These are phyloP conservation scores for Dentipellis fragilis DNA, from an alignment of 768 basidiomycete genomes.

Conservation along the genomic window DNA sequence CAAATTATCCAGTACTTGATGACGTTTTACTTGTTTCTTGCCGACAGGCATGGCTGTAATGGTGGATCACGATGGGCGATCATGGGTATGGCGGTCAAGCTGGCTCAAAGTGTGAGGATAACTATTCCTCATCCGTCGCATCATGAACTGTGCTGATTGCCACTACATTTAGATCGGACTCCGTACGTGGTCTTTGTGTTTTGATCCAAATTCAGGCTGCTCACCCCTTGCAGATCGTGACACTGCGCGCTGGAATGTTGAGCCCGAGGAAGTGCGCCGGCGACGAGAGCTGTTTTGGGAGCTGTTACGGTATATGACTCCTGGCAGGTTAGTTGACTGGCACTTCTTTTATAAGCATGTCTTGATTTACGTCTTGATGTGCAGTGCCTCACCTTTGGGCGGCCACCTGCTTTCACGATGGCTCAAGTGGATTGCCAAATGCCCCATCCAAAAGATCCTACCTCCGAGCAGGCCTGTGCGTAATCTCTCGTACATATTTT, in stretches of 20 bases:
- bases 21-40: constrained; percentile 34
- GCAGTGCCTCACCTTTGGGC: constrained; percentile 61
- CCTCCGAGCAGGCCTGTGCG: constrained; percentile 37
- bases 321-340: constrained; percentile 40
- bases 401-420: constrained; percentile 53
- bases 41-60: constrained; percentile 29
- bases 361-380: neutral
- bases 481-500: constrained; percentile 24
- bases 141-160: constrained; percentile 4
- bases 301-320: constrained; percentile 55
- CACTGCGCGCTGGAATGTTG: constrained; percentile 54
- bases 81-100: constrained; percentile 64
- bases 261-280: constrained; percentile 43
- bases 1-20: constrained; percentile 39
- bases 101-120: constrained; percentile 50
- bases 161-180: constrained; percentile 43
- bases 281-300: constrained; percentile 56
- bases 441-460: constrained; percentile 37
- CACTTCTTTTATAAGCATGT: neutral
- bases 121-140: neutral
- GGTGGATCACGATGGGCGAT: constrained; percentile 49
- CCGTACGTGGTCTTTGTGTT: constrained; percentile 34
- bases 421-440: constrained; percentile 15
- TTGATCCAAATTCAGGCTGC: constrained; percentile 3
- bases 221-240: constrained; percentile 44